Percentiles rank a stretch among this genome's conserved stretches.
These are phyloP conservation scores for Diaporthe amygdali DNA, from an alignment of 2,329 filamentous ascomycete genomes.

Conservation along the genomic window DNA sequence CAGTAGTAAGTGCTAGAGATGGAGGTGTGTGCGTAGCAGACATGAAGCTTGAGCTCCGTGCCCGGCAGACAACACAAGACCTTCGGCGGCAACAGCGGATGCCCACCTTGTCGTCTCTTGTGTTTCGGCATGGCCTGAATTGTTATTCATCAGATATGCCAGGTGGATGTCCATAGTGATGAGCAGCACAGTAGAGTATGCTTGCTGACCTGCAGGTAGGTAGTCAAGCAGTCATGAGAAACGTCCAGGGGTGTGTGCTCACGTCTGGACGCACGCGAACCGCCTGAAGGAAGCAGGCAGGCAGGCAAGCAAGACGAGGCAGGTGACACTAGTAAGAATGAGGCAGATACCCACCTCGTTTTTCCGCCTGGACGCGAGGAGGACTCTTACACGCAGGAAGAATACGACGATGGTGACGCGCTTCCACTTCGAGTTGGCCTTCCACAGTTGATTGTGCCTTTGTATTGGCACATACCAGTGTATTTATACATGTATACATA, in stretches of 20 bases:
- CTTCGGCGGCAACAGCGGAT: neutral
- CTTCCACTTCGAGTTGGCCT: neutral
- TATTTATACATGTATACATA: too few relatives aligned
- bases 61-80: neutral
- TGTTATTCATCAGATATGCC: neutral
- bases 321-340: neutral
- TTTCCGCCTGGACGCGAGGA: neutral
- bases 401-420: neutral
- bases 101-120: neutral
- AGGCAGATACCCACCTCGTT: neutral
- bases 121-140: neutral
- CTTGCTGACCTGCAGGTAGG: constrained; percentile 5
- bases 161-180: neutral
- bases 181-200: neutral
- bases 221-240: neutral
- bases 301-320: constrained; percentile 3
- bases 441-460: too few relatives aligned
- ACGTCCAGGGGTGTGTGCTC: neutral
- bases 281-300: constrained; percentile 8
- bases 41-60: neutral
- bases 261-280: neutral
- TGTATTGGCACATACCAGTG: too few relatives aligned
- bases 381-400: neutral
- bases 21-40: neutral
- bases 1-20: neutral